These are phyloP conservation scores for Pseudogymnoascus sp. DNA, from an alignment of 2,329 filamentous ascomycete genomes.

Conservation along the genomic window DNA sequence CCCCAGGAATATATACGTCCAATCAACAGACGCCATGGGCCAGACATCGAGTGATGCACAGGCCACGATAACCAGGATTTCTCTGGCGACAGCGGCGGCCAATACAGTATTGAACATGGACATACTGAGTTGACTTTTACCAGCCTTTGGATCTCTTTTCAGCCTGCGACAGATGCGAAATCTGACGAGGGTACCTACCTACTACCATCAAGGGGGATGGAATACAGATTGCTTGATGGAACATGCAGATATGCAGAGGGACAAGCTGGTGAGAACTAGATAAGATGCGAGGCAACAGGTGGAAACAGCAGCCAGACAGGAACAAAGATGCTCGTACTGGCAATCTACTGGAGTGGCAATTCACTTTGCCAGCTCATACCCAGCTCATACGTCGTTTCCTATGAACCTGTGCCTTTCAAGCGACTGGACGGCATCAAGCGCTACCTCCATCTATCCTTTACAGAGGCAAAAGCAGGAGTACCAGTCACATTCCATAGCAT, in stretches of 20 bases:
- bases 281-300: constrained; percentile 1
- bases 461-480: background rate
- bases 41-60: constrained; percentile 2
- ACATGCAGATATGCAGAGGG: background rate
- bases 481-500: constrained; percentile 3
- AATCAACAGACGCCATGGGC: constrained; percentile 1
- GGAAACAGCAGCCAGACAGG: constrained; percentile 2
- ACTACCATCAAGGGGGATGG: background rate
- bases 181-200: constrained; percentile 5
- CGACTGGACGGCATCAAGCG: background rate
- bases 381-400: constrained; percentile 2
- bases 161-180: constrained; percentile 7
- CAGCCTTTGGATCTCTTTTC: constrained; percentile 4
- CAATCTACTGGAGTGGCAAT: constrained; percentile 6
- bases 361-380: constrained; percentile 2
- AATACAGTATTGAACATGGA: constrained; percentile 1
- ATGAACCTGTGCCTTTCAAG: background rate
- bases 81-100: constrained; percentile 3
- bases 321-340: background rate
- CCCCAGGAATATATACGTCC: constrained; percentile 5
- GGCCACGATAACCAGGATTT: constrained; percentile 6
- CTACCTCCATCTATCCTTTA: background rate
- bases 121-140: background rate
- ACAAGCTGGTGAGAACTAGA: background rate
- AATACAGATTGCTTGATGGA: constrained; percentile 1